Percentiles rank a stretch among this genome's conserved stretches.
Conservation (phyloP, 257 asterid genomes). For the Solanum okadae region DNA sequence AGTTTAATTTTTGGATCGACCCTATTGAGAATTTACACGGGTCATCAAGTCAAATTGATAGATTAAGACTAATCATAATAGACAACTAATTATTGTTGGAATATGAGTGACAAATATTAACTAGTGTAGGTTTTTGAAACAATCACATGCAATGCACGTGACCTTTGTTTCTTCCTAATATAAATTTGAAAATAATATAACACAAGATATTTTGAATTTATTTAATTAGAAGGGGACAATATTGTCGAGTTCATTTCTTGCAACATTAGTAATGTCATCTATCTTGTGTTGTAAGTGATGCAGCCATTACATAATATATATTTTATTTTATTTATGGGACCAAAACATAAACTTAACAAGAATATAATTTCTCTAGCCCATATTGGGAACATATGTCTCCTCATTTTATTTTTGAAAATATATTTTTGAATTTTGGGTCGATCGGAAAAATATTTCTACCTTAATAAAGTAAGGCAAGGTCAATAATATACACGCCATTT, state of each 20-base stretch:
- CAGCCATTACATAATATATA: conserved; percentile 9
- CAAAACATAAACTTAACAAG: conserved; percentile 15
- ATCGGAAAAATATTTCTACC: background rate
- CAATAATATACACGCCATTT: rapidly evolving
- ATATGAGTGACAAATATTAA: background rate
- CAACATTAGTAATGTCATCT: conserved; percentile 1
- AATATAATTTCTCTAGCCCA: background rate
- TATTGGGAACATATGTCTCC: conserved; percentile 12
- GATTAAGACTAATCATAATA: conserved; percentile 5
- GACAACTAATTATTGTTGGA: conserved; percentile 4
- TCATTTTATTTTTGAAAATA: background rate
- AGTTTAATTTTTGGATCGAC: background rate
- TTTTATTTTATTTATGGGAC: background rate
- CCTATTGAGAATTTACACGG: conserved; percentile 3
- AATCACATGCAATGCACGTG: conserved; percentile 31
- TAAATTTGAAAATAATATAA: background rate
- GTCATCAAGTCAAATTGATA: conserved; percentile 11
- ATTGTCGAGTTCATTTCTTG: conserved; percentile 13
- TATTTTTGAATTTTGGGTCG: rapidly evolving
- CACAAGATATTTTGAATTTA: background rate
- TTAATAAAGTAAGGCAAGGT: background rate
- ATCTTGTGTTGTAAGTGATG: conserved; percentile 27
- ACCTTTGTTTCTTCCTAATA: conserved; percentile 20
- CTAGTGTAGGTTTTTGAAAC: conserved; percentile 15
- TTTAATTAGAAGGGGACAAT: conserved; percentile 14